Conservation (phyloP, 2,329 filamentous ascomycete genomes). For the Pyrenophora teres region DNA sequence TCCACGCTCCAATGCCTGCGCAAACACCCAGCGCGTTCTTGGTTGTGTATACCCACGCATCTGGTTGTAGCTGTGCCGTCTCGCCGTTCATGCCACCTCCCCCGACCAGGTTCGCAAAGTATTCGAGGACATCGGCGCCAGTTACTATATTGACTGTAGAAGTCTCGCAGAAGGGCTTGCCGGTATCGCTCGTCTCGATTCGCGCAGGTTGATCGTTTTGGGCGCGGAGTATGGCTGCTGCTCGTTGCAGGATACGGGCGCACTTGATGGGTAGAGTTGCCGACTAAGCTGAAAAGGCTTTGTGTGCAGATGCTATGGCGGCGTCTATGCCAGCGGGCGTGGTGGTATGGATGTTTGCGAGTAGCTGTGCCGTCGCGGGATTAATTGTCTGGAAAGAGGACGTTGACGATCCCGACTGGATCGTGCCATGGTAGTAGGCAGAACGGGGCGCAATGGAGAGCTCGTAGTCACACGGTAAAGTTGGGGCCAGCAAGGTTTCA, state of each 20-base stretch:
- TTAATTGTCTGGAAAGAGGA: conserved; percentile 73
- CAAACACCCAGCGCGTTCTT: conserved; percentile 84
- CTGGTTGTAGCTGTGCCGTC: conserved; percentile 71
- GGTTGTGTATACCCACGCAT: conserved; percentile 81
- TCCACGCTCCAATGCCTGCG: conserved; percentile 87
- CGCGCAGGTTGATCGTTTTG: conserved; percentile 80
- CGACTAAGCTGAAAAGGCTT: conserved; percentile 78
- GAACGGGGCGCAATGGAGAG: conserved; percentile 54
- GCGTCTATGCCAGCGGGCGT: conserved; percentile 70
- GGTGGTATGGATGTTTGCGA: conserved; percentile 74
- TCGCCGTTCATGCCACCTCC: conserved; percentile 81
- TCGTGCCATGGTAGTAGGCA: conserved; percentile 76
- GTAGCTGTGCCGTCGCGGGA: conserved; percentile 69
- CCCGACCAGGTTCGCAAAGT: conserved; percentile 79
- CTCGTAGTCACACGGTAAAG: conserved; percentile 2
- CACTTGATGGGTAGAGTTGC: conserved; percentile 74
- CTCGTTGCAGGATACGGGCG: conserved; percentile 76
- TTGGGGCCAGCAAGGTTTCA: neutral
- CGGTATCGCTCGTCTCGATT: conserved; percentile 82
- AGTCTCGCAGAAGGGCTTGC: conserved; percentile 84
- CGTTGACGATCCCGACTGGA: conserved; percentile 64
- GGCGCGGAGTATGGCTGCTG: conserved; percentile 72
- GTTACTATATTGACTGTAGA: conserved; percentile 82
- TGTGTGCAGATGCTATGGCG: conserved; percentile 71
- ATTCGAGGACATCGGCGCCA: conserved; percentile 83